phyloP scores from a whole-genome alignment of 176 grass and related monocot species.

The Otatea glauca region DNA sequence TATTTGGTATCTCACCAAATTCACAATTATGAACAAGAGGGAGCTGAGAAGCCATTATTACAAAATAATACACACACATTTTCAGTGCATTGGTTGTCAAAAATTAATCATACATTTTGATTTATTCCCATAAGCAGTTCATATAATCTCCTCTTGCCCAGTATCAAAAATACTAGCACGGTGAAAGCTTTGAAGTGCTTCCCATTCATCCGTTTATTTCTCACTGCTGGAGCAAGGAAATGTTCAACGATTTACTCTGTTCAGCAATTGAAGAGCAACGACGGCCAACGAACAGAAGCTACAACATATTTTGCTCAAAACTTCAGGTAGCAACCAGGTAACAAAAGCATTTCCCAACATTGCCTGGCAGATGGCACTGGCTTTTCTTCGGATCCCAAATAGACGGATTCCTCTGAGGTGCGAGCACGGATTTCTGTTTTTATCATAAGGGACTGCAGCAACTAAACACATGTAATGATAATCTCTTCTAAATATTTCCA shows the following conservation, averaged over 20 bases:
- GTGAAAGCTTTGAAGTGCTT: not conserved
- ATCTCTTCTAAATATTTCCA: slow-evolving; percentile 30
- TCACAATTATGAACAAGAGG: not conserved
- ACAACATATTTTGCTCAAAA: not conserved
- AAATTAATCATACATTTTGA: not conserved
- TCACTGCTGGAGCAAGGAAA: not conserved
- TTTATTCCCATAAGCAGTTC: not conserved
- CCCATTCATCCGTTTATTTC: not conserved
- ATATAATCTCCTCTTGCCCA: not conserved
- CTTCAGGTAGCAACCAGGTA: not conserved
- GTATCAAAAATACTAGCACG: not conserved
- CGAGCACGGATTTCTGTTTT: not conserved
- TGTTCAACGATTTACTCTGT: not conserved
- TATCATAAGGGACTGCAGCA: not conserved
- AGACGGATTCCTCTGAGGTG: not conserved
- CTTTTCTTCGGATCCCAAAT: slow-evolving; percentile 1
- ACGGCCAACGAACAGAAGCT: not conserved
- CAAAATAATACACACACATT: not conserved
- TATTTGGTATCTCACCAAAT: slow-evolving; percentile 13
- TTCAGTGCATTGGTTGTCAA: not conserved
- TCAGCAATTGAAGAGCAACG: not conserved
- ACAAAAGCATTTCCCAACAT: not conserved
- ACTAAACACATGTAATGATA: not conserved
- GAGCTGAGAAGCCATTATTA: not conserved
- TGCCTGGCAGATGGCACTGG: not conserved